Conservation (phyloP, 495 filamentous ascomycete genomes). For the Pseudoneurospora amorphoporcata region DNA sequence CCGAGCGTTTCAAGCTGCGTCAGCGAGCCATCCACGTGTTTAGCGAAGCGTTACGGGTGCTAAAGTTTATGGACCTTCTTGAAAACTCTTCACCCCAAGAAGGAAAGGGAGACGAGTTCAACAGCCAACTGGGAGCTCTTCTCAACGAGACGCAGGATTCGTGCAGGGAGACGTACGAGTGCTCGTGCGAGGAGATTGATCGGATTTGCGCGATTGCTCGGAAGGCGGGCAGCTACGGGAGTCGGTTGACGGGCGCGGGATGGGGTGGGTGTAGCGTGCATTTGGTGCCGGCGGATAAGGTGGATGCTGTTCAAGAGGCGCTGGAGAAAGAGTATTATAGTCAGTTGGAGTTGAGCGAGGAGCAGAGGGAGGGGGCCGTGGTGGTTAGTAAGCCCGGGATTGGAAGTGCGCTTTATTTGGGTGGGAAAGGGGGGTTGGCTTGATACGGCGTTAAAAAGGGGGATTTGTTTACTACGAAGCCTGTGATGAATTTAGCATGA, state of each 20-base stretch:
- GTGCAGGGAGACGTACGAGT: slow-evolving; percentile 77
- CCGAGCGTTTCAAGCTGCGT: slow-evolving; percentile 77
- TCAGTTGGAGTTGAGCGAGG: slow-evolving; percentile 59
- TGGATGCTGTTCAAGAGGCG: slow-evolving; percentile 66
- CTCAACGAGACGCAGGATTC: slow-evolving; percentile 85
- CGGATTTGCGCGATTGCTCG: slow-evolving; percentile 72
- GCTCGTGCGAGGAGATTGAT: slow-evolving; percentile 83
- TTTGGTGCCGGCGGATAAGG: slow-evolving; percentile 75
- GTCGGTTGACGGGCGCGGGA: slow-evolving; percentile 83
- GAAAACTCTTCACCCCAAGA: slow-evolving; percentile 25
- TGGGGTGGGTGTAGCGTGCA: slow-evolving; percentile 97
- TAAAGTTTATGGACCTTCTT: slow-evolving; percentile 69
- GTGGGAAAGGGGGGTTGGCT: slow-evolving; percentile 15
- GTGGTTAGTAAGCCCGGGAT: slow-evolving; percentile 81
- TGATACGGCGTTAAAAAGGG: background rate
- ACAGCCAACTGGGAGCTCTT: slow-evolving; percentile 64
- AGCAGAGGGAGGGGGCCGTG: slow-evolving; percentile 68
- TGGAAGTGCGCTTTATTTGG: slow-evolving; percentile 46
- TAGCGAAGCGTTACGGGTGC: slow-evolving; percentile 75
- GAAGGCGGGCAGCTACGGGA: slow-evolving; percentile 69
- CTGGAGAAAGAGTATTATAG: slow-evolving; percentile 78
- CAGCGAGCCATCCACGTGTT: slow-evolving; percentile 86
- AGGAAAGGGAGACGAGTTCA: slow-evolving; percentile 45
- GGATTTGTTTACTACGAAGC: background rate
- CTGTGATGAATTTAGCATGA: background rate